These are phyloP conservation scores for Hanseniaspora vineae DNA, from an alignment of 805 yeast genomes.

Conservation along the genomic window DNA sequence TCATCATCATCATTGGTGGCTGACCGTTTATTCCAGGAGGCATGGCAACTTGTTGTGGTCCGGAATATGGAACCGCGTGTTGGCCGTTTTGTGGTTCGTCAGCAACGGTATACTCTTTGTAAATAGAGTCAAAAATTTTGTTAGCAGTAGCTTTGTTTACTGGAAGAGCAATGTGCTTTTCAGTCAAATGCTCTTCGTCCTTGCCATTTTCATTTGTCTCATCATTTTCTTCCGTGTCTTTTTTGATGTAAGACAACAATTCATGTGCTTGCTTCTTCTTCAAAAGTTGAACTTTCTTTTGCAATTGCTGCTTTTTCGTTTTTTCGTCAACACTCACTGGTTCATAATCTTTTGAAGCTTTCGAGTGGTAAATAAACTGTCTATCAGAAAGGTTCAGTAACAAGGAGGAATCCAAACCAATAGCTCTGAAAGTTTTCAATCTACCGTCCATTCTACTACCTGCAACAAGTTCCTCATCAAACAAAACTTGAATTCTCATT, in stretches of 20 bases:
- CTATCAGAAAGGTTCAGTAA: slow-evolving; percentile 64
- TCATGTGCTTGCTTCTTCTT: slow-evolving; percentile 28
- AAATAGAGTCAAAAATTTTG: slow-evolving; percentile 22
- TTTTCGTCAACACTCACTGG: slow-evolving; percentile 19
- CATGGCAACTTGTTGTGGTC: slow-evolving; percentile 7
- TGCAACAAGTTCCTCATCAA: slow-evolving; percentile 71
- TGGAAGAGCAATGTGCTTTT: slow-evolving; percentile 9
- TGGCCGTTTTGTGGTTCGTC: slow-evolving; percentile 4
- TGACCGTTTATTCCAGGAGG: slow-evolving; percentile 15
- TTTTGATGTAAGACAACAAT: slow-evolving; percentile 32
- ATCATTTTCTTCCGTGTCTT: slow-evolving; percentile 6
- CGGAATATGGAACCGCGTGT: slow-evolving; percentile 1
- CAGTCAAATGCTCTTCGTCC: not conserved
- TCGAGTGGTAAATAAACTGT: slow-evolving; percentile 67
- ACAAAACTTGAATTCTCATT: slow-evolving; percentile 58
- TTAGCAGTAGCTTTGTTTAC: slow-evolving; percentile 17
- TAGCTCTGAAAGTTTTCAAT: slow-evolving; percentile 66
- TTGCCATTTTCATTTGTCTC: slow-evolving; percentile 7
- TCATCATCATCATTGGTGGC: not conserved
- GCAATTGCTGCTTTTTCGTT: slow-evolving; percentile 7
- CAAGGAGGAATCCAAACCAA: slow-evolving; percentile 68
- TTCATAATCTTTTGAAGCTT: slow-evolving; percentile 35
- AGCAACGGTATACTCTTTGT: slow-evolving; percentile 17
- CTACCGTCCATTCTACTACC: slow-evolving; percentile 77
- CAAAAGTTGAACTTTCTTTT: slow-evolving; percentile 15